These are phyloP conservation scores for Syzygium jambos DNA, from an alignment of 345 rosid species.

Conservation along the genomic window DNA sequence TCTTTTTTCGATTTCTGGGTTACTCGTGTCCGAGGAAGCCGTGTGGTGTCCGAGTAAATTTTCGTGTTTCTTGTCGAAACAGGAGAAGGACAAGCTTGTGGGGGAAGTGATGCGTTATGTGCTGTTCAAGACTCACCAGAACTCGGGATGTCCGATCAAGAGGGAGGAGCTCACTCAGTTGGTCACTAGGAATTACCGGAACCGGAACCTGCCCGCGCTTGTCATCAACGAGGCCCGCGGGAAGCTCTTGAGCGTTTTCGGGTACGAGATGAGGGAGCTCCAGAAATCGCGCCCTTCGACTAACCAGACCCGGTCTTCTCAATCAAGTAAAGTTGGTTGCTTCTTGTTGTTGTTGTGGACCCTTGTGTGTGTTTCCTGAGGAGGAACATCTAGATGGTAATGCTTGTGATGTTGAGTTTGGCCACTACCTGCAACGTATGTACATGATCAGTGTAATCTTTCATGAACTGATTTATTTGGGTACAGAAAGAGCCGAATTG, in stretches of 20 bases:
- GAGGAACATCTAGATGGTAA: background rate
- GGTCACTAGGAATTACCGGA: constrained; percentile 63
- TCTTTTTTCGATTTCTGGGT: background rate
- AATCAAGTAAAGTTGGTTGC: constrained; percentile 28
- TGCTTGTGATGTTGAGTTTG: background rate
- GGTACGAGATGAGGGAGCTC: constrained; percentile 77
- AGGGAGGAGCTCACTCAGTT: constrained; percentile 86
- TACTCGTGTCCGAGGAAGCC: background rate
- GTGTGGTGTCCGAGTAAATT: background rate
- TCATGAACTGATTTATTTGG: background rate
- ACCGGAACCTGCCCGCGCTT: constrained; percentile 50
- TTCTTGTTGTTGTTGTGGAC: background rate
- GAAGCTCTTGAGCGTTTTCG: constrained; percentile 58
- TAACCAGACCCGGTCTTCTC: constrained; percentile 45
- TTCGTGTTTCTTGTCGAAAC: background rate
- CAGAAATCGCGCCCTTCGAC: constrained; percentile 50
- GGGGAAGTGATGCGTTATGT: constrained; percentile 75
- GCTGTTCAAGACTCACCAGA: constrained; percentile 72
- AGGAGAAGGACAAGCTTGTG: constrained; percentile 92
- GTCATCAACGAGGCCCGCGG: constrained; percentile 64
- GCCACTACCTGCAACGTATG: background rate
- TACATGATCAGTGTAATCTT: background rate
- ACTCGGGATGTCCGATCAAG: constrained; percentile 75
- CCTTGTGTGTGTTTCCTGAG: background rate
- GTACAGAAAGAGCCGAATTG: background rate